Evolutionary conservation across 2,329 filamentous ascomycete species (phyloP), one percentile per base, ranked within the genome.

Genomic region (Verticillium nubilum): DNA sequence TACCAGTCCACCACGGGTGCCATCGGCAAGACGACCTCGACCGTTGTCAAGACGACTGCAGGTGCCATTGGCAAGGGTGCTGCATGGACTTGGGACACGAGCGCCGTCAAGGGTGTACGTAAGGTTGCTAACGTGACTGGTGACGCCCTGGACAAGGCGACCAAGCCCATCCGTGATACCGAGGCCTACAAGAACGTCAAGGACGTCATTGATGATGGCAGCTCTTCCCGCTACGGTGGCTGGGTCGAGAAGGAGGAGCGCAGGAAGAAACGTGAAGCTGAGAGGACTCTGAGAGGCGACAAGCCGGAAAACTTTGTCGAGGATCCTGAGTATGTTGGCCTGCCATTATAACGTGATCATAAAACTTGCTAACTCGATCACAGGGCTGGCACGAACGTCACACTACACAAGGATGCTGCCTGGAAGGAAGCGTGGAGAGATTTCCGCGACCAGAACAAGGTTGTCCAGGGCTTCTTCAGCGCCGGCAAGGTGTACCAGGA

Each of bases 371-470:
- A 15, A 50, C 42, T 9, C 7, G 2, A 23, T 50, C 61, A 28
- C 66, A 97, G 95, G 60, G 95, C 95, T 61, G 95, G 95, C 61
- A 97, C 93, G 60, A 96, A 96, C 70, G 80, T 99, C 55, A 98
- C 94, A 0, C 74, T 99, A 0, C 95, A 99, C 82, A 99, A 99
- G 77, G 95, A 99, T 67, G 88, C 95, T 15, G 91, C 90, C 25
- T 98, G 94, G 92, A 97, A 97, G 77, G 94, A 98, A 74, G 92
- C 92, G n/a, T 99, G 95, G 95, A 86, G 89, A 68, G 90, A 95
- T 57, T 99, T 98, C 84, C 89, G 90, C 64, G 95, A 99, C 73
- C 87, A 86, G 65, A 97, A 89, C 76, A 92, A 89, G 67, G 76
- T 97, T 61, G 91, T 97, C 73, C 94, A 97, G 76, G 87, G 89